A percentile compares a stretch with the other conserved stretches of the same genome.
These are phyloP conservation scores for Dipteronia sinensis DNA, from an alignment of 345 rosid genomes.

Conservation along the genomic window DNA sequence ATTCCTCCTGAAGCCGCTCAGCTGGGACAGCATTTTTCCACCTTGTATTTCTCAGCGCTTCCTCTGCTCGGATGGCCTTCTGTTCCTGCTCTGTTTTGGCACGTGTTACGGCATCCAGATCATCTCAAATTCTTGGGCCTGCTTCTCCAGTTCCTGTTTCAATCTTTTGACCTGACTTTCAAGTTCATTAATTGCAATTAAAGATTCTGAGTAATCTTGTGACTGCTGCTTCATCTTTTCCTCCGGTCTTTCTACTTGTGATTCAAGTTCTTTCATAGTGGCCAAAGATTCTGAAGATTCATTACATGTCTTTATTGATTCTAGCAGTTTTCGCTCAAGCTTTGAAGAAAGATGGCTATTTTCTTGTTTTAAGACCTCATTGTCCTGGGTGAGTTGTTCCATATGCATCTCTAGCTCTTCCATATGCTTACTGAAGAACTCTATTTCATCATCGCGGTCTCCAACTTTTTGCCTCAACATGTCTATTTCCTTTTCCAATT, in stretches of 20 bases:
- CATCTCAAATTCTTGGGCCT: conserved; percentile 67
- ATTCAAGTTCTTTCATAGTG: conserved; percentile 50
- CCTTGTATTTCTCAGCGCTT: conserved; percentile 67
- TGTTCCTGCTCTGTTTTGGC: conserved; percentile 77
- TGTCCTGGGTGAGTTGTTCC: conserved; percentile 67
- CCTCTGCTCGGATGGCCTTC: conserved; percentile 90
- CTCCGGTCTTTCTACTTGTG: conserved; percentile 61
- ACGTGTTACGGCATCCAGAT: conserved; percentile 55
- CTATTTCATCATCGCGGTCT: conserved; percentile 61
- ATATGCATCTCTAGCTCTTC: conserved; percentile 73
- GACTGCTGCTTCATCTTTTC: conserved; percentile 66
- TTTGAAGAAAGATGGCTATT: conserved; percentile 44
- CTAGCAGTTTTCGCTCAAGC: conserved; percentile 52
- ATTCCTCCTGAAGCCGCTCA: conserved; percentile 85
- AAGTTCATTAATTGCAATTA: conserved; percentile 59
- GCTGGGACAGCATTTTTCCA: conserved; percentile 79
- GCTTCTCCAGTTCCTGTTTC: conserved; percentile 66
- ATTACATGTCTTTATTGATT: conserved; percentile 39
- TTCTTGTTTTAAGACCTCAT: conserved; percentile 67
- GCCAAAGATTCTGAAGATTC: conserved; percentile 44
- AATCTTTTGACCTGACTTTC: conserved; percentile 63
- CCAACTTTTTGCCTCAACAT: conserved; percentile 54
- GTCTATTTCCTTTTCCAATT: conserved; percentile 47
- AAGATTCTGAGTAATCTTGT: conserved; percentile 62
- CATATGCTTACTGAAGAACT: conserved; percentile 57